Evolutionary conservation across 495 filamentous ascomycete species (phyloP).

Genomic region (Penicillium desertorum): DNA sequence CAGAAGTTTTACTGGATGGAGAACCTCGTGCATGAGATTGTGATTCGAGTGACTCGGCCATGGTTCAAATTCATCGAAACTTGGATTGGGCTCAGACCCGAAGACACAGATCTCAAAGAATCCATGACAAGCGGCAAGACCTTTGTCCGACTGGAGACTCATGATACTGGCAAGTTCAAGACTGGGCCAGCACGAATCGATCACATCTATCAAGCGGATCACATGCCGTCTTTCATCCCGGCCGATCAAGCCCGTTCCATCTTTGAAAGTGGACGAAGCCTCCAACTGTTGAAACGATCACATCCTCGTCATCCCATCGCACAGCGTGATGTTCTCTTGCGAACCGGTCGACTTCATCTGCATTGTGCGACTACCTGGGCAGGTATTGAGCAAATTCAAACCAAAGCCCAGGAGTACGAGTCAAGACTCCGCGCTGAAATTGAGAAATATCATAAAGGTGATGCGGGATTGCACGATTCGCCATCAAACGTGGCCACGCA

Average conservation of each 20-base stretch:
- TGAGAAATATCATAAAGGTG: conserved; percentile 35
- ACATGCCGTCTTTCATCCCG: conserved; percentile 66
- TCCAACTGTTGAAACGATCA: conserved; percentile 69
- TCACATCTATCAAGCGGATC: conserved; percentile 58
- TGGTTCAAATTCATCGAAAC: conserved; percentile 71
- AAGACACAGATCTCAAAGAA: conserved; percentile 46
- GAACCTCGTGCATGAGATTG: conserved; percentile 62
- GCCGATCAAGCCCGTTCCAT: conserved; percentile 62
- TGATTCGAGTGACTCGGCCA: conserved; percentile 60
- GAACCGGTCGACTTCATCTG: conserved; percentile 54
- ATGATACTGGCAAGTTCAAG: conserved; percentile 53
- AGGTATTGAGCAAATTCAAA: conserved; percentile 63
- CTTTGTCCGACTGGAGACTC: conserved; percentile 60
- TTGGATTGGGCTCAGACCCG: conserved; percentile 72
- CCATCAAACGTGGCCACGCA: neutral
- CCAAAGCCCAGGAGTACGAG: conserved; percentile 64
- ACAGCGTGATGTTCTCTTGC: conserved; percentile 43
- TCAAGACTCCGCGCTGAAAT: conserved; percentile 45
- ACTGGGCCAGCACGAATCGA: conserved; percentile 54
- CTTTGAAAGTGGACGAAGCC: conserved; percentile 75
- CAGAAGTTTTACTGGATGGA: conserved; percentile 61
- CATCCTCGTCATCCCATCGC: conserved; percentile 78
- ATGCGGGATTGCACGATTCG: conserved; percentile 1
- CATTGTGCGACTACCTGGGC: conserved; percentile 77
- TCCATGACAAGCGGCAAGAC: conserved; percentile 45